Base-by-base conservation (phyloP, 2,329 filamentous ascomycete genomes). In the Phoma sp. region DNA sequence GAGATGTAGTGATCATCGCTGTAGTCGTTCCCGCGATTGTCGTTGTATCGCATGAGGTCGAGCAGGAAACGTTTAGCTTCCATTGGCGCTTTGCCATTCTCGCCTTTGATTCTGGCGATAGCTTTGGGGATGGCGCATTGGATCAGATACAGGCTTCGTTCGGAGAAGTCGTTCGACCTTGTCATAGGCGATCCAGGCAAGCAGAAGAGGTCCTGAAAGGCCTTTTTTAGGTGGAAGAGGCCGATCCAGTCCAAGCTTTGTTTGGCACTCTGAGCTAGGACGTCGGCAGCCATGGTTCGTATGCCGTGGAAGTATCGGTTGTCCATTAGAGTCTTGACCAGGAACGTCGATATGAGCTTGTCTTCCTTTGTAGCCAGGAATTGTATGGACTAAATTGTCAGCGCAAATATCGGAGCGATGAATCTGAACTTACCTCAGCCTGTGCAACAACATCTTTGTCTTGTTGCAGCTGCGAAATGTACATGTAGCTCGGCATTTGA, bases 361-460 rank as follows among this genome's bases (percentile, higher is more conserved):
- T 90, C 84, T 39, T 86, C 77, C 70, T 87, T 77, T 72, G 83
- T 73, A 75, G 84, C 81, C 62, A 96, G 84, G 69, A 89, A 92
- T 67, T 95, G 82, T 77, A 96, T 86, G 4, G 91, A 84, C 78
- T 81, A 54, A 9, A 43, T 3, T 20, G 43, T 56, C 23, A 56
- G 53, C 39, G 12, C 26, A 32, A 30, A 3, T n/a, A n/a, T 11
- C 26, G 46, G 47, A 80, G 20, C 12, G 3, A 15, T 7, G 32
- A 9, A 26, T 25, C 14, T 36, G 14, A 25, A 42, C 54, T 32
- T 42, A 57, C 54, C 84, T 67, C 68, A 47, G 87, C 79, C 66
- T 89, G 87, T n/a, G 96, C 96, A 60, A 96, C 91, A 53, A 99
- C 91, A 73, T 99, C 96, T 65, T 93, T 85, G 75, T 99, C 95